phyloP scores from a whole-genome alignment of 768 basidiomycete genomes.

The Kwoniella dendrophila region DNA sequence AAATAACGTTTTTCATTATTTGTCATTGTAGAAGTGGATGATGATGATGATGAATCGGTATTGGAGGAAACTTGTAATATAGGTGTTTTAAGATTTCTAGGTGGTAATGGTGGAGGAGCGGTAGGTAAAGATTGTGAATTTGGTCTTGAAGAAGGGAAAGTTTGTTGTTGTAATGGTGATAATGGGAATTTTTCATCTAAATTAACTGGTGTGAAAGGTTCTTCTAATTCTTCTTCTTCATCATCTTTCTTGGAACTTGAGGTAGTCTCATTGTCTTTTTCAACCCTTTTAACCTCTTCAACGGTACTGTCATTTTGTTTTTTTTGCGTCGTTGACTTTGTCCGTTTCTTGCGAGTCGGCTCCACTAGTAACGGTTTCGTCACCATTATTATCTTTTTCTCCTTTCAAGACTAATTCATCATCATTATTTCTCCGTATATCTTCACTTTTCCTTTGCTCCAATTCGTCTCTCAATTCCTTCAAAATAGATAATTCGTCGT shows the following conservation, averaged over 20 bases:
- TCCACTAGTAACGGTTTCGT: not conserved
- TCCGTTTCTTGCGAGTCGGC: not conserved
- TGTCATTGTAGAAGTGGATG: not conserved
- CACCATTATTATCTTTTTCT: not conserved
- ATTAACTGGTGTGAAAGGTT: conserved; percentile 17
- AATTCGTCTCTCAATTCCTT: conserved; percentile 13
- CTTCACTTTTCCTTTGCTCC: conserved; percentile 3
- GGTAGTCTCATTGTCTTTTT: not conserved
- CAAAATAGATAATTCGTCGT: conserved; percentile 4
- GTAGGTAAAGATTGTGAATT: conserved; percentile 9
- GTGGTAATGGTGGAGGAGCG: conserved; percentile 26
- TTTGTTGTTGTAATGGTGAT: conserved; percentile 11
- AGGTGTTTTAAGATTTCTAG: conserved; percentile 21
- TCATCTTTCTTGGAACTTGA: not conserved
- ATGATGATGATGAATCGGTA: not conserved
- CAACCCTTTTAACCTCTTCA: not conserved
- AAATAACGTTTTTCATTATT: conserved; percentile 36
- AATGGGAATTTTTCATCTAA: conserved; percentile 23
- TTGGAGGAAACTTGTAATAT: not conserved
- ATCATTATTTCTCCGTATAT: not conserved
- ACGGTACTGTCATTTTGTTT: not conserved
- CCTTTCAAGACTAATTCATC: not conserved
- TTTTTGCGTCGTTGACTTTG: not conserved
- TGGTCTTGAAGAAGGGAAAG: conserved; percentile 8
- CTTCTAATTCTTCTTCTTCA: conserved; percentile 9